These are phyloP conservation scores for Passalora sequoiae DNA, from an alignment of 2,329 filamentous ascomycete genomes.

Conservation along the genomic window DNA sequence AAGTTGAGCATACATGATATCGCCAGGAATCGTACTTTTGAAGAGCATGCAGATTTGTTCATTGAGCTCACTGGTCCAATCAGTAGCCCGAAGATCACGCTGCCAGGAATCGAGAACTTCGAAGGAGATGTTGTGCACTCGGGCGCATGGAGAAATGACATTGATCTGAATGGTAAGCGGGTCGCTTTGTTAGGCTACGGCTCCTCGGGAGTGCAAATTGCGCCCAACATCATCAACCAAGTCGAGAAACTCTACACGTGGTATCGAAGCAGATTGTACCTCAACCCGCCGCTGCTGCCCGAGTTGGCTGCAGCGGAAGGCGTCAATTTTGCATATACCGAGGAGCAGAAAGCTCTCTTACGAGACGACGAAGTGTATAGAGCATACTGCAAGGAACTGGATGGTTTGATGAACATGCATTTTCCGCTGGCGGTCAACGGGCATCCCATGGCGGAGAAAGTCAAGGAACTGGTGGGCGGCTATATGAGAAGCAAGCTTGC, in stretches of 20 bases:
- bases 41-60: slow-evolving; percentile 16
- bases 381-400: slow-evolving; percentile 15
- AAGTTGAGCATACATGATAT: slow-evolving; percentile 11
- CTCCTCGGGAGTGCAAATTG: slow-evolving; percentile 15
- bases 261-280: slow-evolving; percentile 16
- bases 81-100: slow-evolving; percentile 4
- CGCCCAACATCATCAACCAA: slow-evolving; percentile 16
- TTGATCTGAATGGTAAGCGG: slow-evolving; percentile 2
- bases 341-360: slow-evolving; percentile 16
- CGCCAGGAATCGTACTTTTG: slow-evolving; percentile 2
- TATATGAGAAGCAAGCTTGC: slow-evolving; percentile 18
- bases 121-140: slow-evolving; percentile 3
- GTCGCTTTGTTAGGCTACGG: slow-evolving; percentile 15
- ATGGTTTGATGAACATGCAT: slow-evolving; percentile 10
- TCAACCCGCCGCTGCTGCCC: slow-evolving; percentile 10
- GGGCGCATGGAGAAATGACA: slow-evolving; percentile 1
- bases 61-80: slow-evolving; percentile 16
- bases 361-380: slow-evolving; percentile 14
- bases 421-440: slow-evolving; percentile 16
- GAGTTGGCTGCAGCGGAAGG: slow-evolving; percentile 10
- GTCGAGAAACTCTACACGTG: slow-evolving; percentile 18
- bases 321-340: slow-evolving; percentile 18
- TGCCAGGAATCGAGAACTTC: slow-evolving; percentile 2
- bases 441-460: slow-evolving; percentile 6
- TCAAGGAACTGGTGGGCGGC: slow-evolving; percentile 11